Conservation (phyloP, 495 filamentous ascomycete species). For the Xylaria flabelliformis region DNA sequence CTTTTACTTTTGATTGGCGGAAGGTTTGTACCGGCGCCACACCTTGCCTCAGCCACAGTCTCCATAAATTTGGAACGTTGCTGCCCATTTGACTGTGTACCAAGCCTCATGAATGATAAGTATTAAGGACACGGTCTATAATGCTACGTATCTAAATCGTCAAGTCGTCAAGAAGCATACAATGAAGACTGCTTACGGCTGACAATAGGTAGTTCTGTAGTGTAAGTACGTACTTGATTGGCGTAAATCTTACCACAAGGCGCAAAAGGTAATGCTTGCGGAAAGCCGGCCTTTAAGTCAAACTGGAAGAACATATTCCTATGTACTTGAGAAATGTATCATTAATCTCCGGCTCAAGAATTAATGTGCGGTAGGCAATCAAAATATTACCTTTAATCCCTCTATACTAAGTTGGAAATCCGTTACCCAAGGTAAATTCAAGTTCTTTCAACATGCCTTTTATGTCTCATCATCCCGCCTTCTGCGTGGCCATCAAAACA, state of each 20-base stretch:
- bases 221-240: not conserved
- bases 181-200: not conserved
- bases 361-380: not conserved
- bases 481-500: slow-evolving; percentile 52
- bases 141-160: not conserved
- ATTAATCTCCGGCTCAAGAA: not conserved
- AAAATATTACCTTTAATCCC: not conserved
- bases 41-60: not conserved
- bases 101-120: not conserved
- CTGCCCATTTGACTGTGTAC: too few relatives aligned
- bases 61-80: not conserved
- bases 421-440: not conserved
- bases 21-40: not conserved
- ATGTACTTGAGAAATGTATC: not conserved
- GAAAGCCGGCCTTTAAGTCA: not conserved
- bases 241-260: not conserved
- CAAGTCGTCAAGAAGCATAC: not conserved
- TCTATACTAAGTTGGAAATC: not conserved
- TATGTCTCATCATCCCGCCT: not conserved
- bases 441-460: not conserved
- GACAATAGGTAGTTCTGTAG: not conserved
- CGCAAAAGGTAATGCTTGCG: not conserved
- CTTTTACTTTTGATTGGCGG: slow-evolving; percentile 9
- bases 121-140: not conserved
- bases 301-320: not conserved